Evolutionary conservation across 192 early-diverging fungal genomes (phyloP).

Genomic region (Nowakowskiella sp.): DNA sequence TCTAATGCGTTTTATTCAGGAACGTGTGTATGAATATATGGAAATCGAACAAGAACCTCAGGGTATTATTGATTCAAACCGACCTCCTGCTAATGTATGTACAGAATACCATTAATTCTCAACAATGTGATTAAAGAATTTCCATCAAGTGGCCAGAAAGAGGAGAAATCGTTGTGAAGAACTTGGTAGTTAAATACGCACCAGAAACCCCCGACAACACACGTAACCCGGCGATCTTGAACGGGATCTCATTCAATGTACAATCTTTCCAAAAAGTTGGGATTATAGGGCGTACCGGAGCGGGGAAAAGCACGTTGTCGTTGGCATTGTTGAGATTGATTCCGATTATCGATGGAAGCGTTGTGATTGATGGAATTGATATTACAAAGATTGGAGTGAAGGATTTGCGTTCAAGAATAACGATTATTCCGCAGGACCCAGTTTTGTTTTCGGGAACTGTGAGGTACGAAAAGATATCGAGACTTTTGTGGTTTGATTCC

Average conservation of each 20-base stretch:
- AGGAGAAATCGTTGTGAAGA: slow-evolving; percentile 10
- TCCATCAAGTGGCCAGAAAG: slow-evolving; percentile 10
- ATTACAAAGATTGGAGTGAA: slow-evolving; percentile 50
- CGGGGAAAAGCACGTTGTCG: slow-evolving; percentile 68
- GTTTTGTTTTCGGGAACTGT: slow-evolving; percentile 57
- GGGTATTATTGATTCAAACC: slow-evolving; percentile 39
- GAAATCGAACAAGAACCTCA: slow-evolving; percentile 63
- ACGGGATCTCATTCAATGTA: slow-evolving; percentile 23
- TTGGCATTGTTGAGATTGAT: slow-evolving; percentile 68
- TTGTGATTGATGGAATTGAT: slow-evolving; percentile 65
- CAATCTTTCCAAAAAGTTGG: slow-evolving; percentile 18
- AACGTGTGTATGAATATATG: slow-evolving; percentile 76
- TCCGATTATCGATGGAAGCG: slow-evolving; percentile 44
- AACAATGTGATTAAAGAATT: not conserved
- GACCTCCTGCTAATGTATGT: slow-evolving; percentile 23
- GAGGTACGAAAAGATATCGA: too few relatives aligned
- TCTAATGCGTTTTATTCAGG: slow-evolving; percentile 13
- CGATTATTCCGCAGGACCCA: slow-evolving; percentile 52
- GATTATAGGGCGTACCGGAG: slow-evolving; percentile 60
- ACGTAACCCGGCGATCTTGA: slow-evolving; percentile 8
- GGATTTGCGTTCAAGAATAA: slow-evolving; percentile 47
- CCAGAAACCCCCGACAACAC: slow-evolving; percentile 12
- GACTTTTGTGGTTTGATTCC: too few relatives aligned
- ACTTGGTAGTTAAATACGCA: slow-evolving; percentile 24
- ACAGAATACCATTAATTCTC: not conserved